Percentiles rank a stretch among this genome's conserved stretches.
phyloP scores from a whole-genome alignment of 331 rosid species.

The Telfairia occidentalis region DNA sequence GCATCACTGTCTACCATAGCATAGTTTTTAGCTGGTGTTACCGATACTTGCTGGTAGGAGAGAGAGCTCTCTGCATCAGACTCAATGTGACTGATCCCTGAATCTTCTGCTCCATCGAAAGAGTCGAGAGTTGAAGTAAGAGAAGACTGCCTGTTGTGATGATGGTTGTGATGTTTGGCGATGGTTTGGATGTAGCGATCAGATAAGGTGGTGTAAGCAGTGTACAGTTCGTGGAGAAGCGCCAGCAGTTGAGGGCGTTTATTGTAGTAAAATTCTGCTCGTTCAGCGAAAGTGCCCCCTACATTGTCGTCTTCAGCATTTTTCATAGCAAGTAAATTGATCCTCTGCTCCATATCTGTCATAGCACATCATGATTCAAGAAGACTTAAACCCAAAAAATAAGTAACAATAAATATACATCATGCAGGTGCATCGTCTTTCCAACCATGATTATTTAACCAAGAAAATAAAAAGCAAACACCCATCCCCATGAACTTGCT shows the following conservation, averaged over 20 bases:
- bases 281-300: slow-evolving; percentile 70
- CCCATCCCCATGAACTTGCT: no score
- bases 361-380: neutral
- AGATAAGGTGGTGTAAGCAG: slow-evolving; percentile 64
- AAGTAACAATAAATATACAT: neutral
- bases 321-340: slow-evolving; percentile 40
- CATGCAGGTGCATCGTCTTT: neutral
- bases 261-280: slow-evolving; percentile 81
- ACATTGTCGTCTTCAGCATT: slow-evolving; percentile 28
- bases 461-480: neutral
- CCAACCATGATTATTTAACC: neutral
- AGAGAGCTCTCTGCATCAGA: slow-evolving; percentile 72
- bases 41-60: slow-evolving; percentile 42
- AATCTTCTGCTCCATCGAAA: slow-evolving; percentile 38
- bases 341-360: slow-evolving; percentile 74
- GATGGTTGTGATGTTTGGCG: slow-evolving; percentile 37
- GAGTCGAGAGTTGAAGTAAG: slow-evolving; percentile 40
- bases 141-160: slow-evolving; percentile 37
- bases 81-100: slow-evolving; percentile 30
- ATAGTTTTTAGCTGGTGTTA: neutral
- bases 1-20: slow-evolving; percentile 20
- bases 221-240: slow-evolving; percentile 70
- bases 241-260: slow-evolving; percentile 72
- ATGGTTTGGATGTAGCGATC: slow-evolving; percentile 66
- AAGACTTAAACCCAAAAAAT: neutral